Conservation (phyloP, 129 eudicot species). For the sunflower (Helianthus annuus) region DNA sequence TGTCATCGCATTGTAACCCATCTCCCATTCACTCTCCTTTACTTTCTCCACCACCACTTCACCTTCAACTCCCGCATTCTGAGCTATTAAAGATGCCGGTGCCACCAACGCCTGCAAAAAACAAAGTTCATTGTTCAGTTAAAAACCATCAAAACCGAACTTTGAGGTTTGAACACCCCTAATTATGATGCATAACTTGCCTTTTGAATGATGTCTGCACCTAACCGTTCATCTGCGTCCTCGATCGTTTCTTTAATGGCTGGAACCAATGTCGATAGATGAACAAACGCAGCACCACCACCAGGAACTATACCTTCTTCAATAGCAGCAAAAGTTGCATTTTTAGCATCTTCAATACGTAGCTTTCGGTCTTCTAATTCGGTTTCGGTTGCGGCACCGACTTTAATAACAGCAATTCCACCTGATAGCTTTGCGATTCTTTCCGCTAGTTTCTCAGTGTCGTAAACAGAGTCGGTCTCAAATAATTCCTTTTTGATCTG, state of each 20-base stretch:
- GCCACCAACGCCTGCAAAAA: slow-evolving; percentile 78
- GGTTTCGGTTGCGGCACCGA: slow-evolving; percentile 96
- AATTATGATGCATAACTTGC: slow-evolving; percentile 30
- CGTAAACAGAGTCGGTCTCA: slow-evolving; percentile 87
- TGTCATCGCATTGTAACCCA: slow-evolving; percentile 93
- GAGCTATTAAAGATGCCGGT: slow-evolving; percentile 82
- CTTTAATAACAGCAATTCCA: slow-evolving; percentile 95
- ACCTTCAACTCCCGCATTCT: slow-evolving; percentile 92
- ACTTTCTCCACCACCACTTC: slow-evolving; percentile 98
- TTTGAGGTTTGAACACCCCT: too few species aligned
- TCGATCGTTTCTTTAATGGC: slow-evolving; percentile 74
- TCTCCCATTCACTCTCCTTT: slow-evolving; percentile 76
- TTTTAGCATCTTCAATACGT: slow-evolving; percentile 94
- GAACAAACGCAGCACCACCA: slow-evolving; percentile 96
- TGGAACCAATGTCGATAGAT: slow-evolving; percentile 77
- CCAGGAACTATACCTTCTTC: slow-evolving; percentile 99
- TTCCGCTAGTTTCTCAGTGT: slow-evolving; percentile 87
- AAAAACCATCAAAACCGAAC: too few species aligned
- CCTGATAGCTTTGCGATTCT: slow-evolving; percentile 91
- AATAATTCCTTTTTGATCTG: slow-evolving; percentile 80
- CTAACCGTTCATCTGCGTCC: slow-evolving; percentile 81
- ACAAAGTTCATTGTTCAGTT: background rate
- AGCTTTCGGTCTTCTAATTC: slow-evolving; percentile 95
- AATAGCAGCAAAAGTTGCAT: slow-evolving; percentile 97
- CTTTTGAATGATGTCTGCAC: slow-evolving; percentile 96